Evolutionary conservation across 257 asterid genomes (phyloP).

Genomic region (Apocynum venetum): DNA sequence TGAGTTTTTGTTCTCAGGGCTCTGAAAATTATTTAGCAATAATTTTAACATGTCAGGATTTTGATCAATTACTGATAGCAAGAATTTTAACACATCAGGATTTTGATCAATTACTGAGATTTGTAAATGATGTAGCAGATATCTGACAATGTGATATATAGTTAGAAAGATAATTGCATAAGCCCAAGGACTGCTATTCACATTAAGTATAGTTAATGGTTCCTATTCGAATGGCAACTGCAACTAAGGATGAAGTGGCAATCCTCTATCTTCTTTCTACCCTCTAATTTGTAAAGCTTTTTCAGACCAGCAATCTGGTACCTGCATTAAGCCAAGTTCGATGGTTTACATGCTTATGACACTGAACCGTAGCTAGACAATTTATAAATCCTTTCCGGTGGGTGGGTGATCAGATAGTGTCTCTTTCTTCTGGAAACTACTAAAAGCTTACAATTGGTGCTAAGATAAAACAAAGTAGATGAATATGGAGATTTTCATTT

Average conservation of each 20-base stretch:
- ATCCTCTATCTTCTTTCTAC: background rate
- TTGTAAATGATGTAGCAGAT: background rate
- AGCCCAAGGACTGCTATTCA: background rate
- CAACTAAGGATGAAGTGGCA: background rate
- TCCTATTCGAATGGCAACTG: background rate
- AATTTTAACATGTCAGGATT: background rate
- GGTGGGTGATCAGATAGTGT: background rate
- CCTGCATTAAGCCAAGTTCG: background rate
- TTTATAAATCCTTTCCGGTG: background rate
- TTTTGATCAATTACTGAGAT: too few relatives aligned
- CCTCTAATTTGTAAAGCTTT: background rate
- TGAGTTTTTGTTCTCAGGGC: background rate
- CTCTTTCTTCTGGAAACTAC: background rate
- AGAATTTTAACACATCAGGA: too few relatives aligned
- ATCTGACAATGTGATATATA: background rate
- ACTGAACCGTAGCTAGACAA: background rate
- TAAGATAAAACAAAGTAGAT: background rate
- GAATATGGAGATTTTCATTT: background rate
- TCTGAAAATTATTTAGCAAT: background rate
- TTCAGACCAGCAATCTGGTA: background rate
- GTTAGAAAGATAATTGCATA: background rate
- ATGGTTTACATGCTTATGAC: background rate
- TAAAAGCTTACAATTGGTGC: background rate
- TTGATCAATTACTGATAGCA: background rate
- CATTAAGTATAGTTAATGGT: background rate